Percentiles rank a stretch among this genome's conserved stretches.
Conservation (phyloP, 305 asterid species). For the Fraxinus platypoda region DNA sequence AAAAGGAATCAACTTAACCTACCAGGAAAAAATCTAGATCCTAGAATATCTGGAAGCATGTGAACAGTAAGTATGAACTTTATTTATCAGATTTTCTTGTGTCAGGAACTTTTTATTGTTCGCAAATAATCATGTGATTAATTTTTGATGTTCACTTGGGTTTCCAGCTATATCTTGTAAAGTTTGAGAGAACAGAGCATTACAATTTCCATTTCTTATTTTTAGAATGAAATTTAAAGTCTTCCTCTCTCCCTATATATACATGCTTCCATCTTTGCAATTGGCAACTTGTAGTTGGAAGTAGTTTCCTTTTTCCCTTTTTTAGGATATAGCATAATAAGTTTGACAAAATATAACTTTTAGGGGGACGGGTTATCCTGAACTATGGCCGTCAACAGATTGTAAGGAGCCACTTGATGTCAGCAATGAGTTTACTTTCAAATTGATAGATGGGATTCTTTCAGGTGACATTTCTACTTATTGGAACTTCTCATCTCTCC, state of each 20-base stretch:
- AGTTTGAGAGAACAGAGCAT: not conserved
- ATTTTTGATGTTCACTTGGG: not conserved
- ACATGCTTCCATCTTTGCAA: not conserved
- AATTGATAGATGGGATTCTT: constrained; percentile 80
- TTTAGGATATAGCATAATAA: not conserved
- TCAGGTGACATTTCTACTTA: constrained; percentile 51
- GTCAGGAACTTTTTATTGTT: not conserved
- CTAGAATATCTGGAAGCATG: not conserved
- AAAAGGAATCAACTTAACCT: not conserved
- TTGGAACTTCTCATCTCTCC: not conserved
- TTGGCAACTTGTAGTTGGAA: not conserved
- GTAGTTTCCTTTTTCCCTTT: not conserved
- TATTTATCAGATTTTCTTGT: not conserved
- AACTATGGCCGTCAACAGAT: constrained; percentile 70
- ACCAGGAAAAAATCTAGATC: not conserved
- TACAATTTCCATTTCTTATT: not conserved
- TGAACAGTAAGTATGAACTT: not conserved
- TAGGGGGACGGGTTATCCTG: constrained; percentile 93
- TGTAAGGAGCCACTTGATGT: constrained; percentile 90
- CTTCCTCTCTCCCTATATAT: not conserved
- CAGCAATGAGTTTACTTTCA: constrained; percentile 82
- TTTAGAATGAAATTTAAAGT: not conserved
- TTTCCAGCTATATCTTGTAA: not conserved
- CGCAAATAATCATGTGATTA: not conserved
- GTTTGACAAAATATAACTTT: constrained; percentile 1